Percentiles rank a stretch among this genome's conserved stretches.
Evolutionary conservation across 108 stramenopile genomes (phyloP).

Genomic region (Aurantiochytrium sp.): DNA sequence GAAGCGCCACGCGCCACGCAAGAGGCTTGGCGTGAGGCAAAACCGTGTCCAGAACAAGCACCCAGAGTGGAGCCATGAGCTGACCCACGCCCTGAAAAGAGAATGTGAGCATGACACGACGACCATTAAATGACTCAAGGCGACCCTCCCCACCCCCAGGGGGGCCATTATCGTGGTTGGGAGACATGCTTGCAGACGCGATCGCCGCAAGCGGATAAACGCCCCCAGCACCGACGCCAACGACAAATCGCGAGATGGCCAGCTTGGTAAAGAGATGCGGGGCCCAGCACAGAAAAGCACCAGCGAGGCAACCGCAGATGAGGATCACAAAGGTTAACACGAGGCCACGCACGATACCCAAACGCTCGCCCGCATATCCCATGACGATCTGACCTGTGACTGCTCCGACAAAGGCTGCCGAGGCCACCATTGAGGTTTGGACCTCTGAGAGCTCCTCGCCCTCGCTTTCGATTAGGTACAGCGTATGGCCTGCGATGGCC

Average conservation of each 20-base stretch:
- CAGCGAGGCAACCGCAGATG: not conserved
- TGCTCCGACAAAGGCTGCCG: not conserved
- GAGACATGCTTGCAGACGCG: not conserved
- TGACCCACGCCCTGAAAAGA: not conserved
- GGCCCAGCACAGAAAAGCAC: not conserved
- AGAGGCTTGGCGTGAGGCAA: not conserved
- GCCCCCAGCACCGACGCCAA: conserved; percentile 5
- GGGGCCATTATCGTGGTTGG: not conserved
- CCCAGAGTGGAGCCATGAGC: not conserved
- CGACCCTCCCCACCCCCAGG: too few relatives aligned
- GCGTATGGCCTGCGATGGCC: not conserved
- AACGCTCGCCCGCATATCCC: not conserved
- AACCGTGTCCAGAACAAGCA: not conserved
- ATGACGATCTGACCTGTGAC: conserved; percentile 11
- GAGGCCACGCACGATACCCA: not conserved
- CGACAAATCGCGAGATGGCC: not conserved
- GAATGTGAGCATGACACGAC: not conserved
- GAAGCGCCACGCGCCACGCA: not conserved
- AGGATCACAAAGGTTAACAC: not conserved
- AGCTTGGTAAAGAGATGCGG: not conserved
- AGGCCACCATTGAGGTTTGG: not conserved
- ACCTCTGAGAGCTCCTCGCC: not conserved
- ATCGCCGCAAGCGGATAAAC: not conserved
- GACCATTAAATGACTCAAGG: not conserved
- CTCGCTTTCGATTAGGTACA: not conserved